These are phyloP conservation scores for Hyphodiscus hymeniophilus DNA, from an alignment of 495 filamentous ascomycete species.

Conservation along the genomic window DNA sequence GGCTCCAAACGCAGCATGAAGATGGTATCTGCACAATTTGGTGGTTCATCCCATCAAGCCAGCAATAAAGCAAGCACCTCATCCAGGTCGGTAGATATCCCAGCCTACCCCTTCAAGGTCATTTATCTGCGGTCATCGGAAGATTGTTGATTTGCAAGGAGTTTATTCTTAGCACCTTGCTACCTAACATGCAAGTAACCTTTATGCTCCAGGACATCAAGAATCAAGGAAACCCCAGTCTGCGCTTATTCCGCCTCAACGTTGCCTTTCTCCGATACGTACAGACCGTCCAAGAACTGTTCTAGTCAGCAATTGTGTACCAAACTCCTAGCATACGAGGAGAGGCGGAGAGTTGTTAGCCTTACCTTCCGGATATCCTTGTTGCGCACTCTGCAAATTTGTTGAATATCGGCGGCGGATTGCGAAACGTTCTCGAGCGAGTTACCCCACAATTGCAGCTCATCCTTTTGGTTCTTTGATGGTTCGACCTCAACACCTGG, in stretches of 20 bases:
- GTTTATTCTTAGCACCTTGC: slow-evolving; percentile 28
- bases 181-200: slow-evolving; percentile 55
- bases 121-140: too few relatives aligned
- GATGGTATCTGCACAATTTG: too few relatives aligned
- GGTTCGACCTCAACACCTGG: slow-evolving; percentile 81
- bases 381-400: slow-evolving; percentile 97
- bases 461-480: slow-evolving; percentile 91
- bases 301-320: slow-evolving; percentile 1
- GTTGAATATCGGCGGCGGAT: slow-evolving; percentile 97
- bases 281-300: slow-evolving; percentile 98
- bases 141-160: slow-evolving; percentile 17
- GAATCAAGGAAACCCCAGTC: slow-evolving; percentile 27
- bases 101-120: too few relatives aligned
- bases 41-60: too few relatives aligned
- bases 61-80: too few relatives aligned
- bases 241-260: slow-evolving; percentile 49
- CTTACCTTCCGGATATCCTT: slow-evolving; percentile 99
- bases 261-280: slow-evolving; percentile 95
- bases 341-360: slow-evolving; percentile 97
- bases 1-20: too few relatives aligned
- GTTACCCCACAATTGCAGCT: slow-evolving; percentile 88
- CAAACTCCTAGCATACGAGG: slow-evolving; percentile 67
- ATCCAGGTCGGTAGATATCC: too few relatives aligned
- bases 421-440: slow-evolving; percentile 94
- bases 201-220: slow-evolving; percentile 37